A percentile compares a stretch with the other conserved stretches of the same genome.
Conservation (phyloP, 345 rosid species). For the Boechera divaricarpa region DNA sequence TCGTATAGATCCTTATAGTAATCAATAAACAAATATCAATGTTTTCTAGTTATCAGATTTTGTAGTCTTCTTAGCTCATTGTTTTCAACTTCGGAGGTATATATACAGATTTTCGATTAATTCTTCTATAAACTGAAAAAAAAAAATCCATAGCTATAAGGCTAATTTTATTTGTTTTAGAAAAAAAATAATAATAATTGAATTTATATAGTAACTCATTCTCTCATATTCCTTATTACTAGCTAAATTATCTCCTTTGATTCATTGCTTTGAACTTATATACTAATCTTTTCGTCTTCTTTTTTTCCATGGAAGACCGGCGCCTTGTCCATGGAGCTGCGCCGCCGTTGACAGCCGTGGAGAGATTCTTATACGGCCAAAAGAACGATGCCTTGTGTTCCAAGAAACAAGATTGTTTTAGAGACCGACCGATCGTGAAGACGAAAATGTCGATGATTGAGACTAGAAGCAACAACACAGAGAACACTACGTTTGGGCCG, state of each 20-base stretch:
- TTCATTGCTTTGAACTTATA: constrained; percentile 29
- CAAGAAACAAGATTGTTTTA: constrained; percentile 39
- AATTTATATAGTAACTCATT: constrained; percentile 41
- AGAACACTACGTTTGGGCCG: constrained; percentile 45
- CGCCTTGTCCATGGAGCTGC: constrained; percentile 45
- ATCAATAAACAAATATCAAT: constrained; percentile 20
- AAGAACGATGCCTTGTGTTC: constrained; percentile 37
- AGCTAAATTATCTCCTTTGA: constrained; percentile 39
- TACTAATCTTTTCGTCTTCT: constrained; percentile 4
- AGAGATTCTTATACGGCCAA: constrained; percentile 72
- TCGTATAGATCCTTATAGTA: constrained; percentile 23
- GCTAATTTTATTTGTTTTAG: constrained; percentile 10
- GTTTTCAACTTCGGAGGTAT: neutral
- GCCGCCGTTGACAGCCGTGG: constrained; percentile 83
- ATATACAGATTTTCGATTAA: neutral
- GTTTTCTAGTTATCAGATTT: constrained; percentile 26
- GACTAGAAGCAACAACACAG: constrained; percentile 43
- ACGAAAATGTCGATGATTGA: constrained; percentile 27
- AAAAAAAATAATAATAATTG: neutral
- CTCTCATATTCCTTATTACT: constrained; percentile 30
- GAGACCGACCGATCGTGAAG: constrained; percentile 34
- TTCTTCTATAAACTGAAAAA: neutral
- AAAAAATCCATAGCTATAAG: neutral
- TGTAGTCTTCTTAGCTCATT: constrained; percentile 19
- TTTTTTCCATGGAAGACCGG: constrained; percentile 41